Base-by-base conservation (phyloP, 2,329 filamentous ascomycete species). In the Purpureocillium lavendulum region DNA sequence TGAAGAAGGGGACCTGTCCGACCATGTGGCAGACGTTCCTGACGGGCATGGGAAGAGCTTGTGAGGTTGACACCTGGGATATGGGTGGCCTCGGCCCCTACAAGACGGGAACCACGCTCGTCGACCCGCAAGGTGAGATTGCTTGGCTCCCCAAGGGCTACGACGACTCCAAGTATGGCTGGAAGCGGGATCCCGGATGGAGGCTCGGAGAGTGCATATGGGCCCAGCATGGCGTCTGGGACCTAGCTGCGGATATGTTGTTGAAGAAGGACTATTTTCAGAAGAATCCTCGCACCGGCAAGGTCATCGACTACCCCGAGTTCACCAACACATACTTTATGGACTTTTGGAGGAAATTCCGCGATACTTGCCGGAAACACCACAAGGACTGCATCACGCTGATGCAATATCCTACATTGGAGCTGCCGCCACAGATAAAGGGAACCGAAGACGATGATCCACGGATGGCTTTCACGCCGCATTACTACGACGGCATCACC, bases 211-310 rank as follows among this genome's bases (percentile, higher is more conserved):
- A 94, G 60, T 97, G 92, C 54, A 60, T 98, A 31, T 98, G 92
- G 92, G 90, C 92, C 4, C 90, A 96, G 55, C 89, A 98, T 59
- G 90, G 89, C 1, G 79, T 98, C 6, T 98, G 92, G 92, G 87
- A 98, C 55, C 81, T 84, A 6, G 66, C 70, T 4, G 84, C 75
- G 2, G 88, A 96, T 56, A 77, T 75, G 1, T 65, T 98, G 5
- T 61, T 95, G 41, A 78, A 76, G 49, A 94, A 89, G 52, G 80
- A 94, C 57, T 96, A 97, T 60, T 98, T 98, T 54, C 73, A 79
- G 8, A 85, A 82, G 51, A 79, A 85, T 45, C 89, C 89, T 0
- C 70, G 66, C 13, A 88, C 82, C 2, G 87, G 85, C 3, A 75
- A 84, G 44, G 67, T 65, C 6, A 71, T 97, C 40, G 77, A 90